These are phyloP conservation scores for Pholiota microspora DNA, from an alignment of 768 basidiomycete species.

Conservation along the genomic window DNA sequence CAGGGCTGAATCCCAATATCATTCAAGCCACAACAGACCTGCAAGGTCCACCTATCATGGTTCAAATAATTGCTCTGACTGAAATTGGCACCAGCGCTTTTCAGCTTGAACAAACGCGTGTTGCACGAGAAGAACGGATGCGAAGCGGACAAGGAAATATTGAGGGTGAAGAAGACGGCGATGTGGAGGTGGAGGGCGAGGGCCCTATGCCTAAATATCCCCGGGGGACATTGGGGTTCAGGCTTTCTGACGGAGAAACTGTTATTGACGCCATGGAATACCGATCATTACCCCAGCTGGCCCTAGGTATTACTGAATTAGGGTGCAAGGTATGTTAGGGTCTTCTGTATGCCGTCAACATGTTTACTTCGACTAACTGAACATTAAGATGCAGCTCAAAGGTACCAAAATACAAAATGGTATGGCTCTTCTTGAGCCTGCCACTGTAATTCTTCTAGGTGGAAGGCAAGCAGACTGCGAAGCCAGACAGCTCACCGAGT, in stretches of 20 bases:
- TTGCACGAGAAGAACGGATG: conserved; percentile 61
- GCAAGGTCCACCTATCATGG: conserved; percentile 53
- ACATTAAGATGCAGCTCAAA: conserved; percentile 43
- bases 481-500: conserved; percentile 50
- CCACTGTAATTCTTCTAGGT: conserved; percentile 57
- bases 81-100: conserved; percentile 88
- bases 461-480: conserved; percentile 67
- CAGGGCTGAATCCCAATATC: conserved; percentile 59
- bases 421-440: conserved; percentile 75
- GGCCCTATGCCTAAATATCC: conserved; percentile 83
- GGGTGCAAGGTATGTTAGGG: conserved; percentile 86
- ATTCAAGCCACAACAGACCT: conserved; percentile 33
- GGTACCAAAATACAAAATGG: conserved; percentile 67
- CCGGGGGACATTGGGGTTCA: conserved; percentile 71
- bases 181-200: conserved; percentile 61
- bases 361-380: neutral
- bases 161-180: conserved; percentile 49
- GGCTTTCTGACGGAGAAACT: conserved; percentile 75
- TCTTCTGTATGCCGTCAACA: neutral
- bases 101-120: conserved; percentile 66
- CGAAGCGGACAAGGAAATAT: conserved; percentile 46
- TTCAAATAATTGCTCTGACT: conserved; percentile 75
- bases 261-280: conserved; percentile 79
- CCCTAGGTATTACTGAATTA: conserved; percentile 72
- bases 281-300: conserved; percentile 57